Evolutionary conservation across 2,329 filamentous ascomycete genomes (phyloP).

Genomic region (Claviceps pusilla): DNA sequence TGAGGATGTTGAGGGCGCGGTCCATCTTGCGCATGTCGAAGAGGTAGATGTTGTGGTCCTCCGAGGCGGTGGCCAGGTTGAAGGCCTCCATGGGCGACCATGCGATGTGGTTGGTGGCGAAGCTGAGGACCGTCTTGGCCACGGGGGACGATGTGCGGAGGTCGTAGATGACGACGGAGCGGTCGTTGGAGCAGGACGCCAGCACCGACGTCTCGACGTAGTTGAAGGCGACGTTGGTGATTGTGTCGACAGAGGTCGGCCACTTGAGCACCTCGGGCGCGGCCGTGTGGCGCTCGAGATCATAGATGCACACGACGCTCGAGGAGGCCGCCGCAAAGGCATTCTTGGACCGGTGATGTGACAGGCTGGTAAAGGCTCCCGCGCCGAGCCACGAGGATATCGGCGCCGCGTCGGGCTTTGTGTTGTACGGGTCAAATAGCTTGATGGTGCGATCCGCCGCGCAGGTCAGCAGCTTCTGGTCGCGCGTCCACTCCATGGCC

Average conservation of each 20-base stretch:
- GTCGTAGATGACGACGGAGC: conserved; percentile 82
- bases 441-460: conserved; percentile 78
- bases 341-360: conserved; percentile 65
- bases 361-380: conserved; percentile 68
- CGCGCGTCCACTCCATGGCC: conserved; percentile 74
- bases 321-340: conserved; percentile 71
- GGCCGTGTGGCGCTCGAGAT: conserved; percentile 64
- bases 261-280: conserved; percentile 72
- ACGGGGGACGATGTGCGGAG: conserved; percentile 74
- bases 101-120: conserved; percentile 68
- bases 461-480: conserved; percentile 74
- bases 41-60: conserved; percentile 78
- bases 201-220: conserved; percentile 85
- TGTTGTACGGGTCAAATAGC: conserved; percentile 78
- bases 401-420: conserved; percentile 51
- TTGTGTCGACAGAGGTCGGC: conserved; percentile 82
- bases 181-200: conserved; percentile 70
- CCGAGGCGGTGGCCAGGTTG: conserved; percentile 83
- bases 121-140: conserved; percentile 63
- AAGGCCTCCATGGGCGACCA: conserved; percentile 98
- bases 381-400: conserved; percentile 72
- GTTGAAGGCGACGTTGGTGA: conserved; percentile 80
- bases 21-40: conserved; percentile 92
- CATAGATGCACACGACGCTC: conserved; percentile 72
- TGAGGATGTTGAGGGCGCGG: conserved; percentile 74